A percentile compares a stretch with the other conserved stretches of the same genome.
phyloP scores from a whole-genome alignment of 805 yeast genomes.

The Cyberlindnera amylophila region DNA sequence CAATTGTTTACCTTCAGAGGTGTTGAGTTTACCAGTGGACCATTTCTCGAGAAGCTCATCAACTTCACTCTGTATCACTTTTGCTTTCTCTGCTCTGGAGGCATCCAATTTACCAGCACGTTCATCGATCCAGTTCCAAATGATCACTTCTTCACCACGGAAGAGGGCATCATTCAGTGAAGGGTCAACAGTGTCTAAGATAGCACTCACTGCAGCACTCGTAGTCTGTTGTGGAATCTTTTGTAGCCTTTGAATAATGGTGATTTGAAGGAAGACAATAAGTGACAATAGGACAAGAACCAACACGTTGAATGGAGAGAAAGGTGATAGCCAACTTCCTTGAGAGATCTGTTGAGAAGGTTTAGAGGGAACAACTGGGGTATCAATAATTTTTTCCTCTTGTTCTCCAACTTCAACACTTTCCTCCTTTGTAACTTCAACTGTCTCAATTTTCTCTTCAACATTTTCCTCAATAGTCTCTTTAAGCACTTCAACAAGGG shows the following conservation, averaged over 20 bases:
- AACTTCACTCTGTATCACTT: slow-evolving; percentile 17
- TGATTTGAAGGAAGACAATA: slow-evolving; percentile 16
- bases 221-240: slow-evolving; percentile 1
- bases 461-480: slow-evolving; percentile 25
- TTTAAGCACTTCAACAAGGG: slow-evolving; percentile 33
- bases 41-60: slow-evolving; percentile 22
- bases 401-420: background rate
- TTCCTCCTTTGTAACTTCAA: slow-evolving; percentile 7
- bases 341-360: background rate
- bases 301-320: slow-evolving; percentile 13
- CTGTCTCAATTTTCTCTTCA: slow-evolving; percentile 11
- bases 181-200: slow-evolving; percentile 2
- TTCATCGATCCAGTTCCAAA: slow-evolving; percentile 31
- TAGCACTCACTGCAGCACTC: background rate
- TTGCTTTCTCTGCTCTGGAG: slow-evolving; percentile 7
- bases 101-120: slow-evolving; percentile 16
- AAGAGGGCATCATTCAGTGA: slow-evolving; percentile 13
- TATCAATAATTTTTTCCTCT: slow-evolving; percentile 1
- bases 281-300: slow-evolving; percentile 10
- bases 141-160: slow-evolving; percentile 22
- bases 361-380: background rate
- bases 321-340: background rate
- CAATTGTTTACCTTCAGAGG: slow-evolving; percentile 14
- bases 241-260: slow-evolving; percentile 12
- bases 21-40: slow-evolving; percentile 20